phyloP scores from a whole-genome alignment of 2,329 filamentous ascomycete species.

The Neonectria coccinea region DNA sequence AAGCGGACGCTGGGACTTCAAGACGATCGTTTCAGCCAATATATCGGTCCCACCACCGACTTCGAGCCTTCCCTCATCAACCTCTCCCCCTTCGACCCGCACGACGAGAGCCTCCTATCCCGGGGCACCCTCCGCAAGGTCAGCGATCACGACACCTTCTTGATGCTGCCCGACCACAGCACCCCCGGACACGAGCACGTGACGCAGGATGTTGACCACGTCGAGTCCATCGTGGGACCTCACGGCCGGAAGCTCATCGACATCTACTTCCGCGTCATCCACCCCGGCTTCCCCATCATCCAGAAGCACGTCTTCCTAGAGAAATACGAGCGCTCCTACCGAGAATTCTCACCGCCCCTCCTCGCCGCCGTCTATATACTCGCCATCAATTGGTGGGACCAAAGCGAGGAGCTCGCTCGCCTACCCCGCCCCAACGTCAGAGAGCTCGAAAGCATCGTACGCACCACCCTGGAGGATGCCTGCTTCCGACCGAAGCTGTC shows the following conservation, averaged over 20 bases:
- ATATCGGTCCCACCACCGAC: constrained; percentile 85
- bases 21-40: constrained; percentile 81
- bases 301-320: constrained; percentile 85
- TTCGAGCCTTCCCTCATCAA: constrained; percentile 88
- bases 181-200: constrained; percentile 80
- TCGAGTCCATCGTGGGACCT: constrained; percentile 81
- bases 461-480: constrained; percentile 78
- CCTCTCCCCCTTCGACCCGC: constrained; percentile 81
- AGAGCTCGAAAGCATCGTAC: constrained; percentile 79
- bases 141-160: constrained; percentile 81
- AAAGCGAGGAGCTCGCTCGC: constrained; percentile 73
- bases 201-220: constrained; percentile 73
- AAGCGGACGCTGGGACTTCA: constrained; percentile 81
- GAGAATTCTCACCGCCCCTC: constrained; percentile 80
- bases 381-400: constrained; percentile 89
- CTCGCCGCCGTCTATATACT: constrained; percentile 86
- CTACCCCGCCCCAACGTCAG: constrained; percentile 77
- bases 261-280: constrained; percentile 83
- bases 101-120: constrained; percentile 81
- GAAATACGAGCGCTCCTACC: constrained; percentile 78
- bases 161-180: constrained; percentile 80
- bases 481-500: constrained; percentile 86
- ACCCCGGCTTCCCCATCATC: constrained; percentile 84
- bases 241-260: constrained; percentile 83
- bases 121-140: constrained; percentile 79